These are phyloP conservation scores for Lyophyllum semitale DNA, from an alignment of 768 basidiomycete genomes.

Conservation along the genomic window DNA sequence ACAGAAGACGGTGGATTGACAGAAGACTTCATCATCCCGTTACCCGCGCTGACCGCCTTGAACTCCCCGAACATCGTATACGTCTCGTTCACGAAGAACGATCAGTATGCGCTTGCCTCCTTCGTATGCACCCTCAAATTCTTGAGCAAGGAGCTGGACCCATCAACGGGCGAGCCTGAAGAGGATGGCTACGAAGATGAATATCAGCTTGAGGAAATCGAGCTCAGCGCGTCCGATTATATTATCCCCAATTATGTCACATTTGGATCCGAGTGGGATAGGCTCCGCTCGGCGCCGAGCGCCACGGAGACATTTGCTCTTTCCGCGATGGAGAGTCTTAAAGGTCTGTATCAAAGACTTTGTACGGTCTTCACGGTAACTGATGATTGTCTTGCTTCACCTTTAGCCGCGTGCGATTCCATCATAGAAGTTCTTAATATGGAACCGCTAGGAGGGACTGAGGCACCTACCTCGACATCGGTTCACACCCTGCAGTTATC, in stretches of 20 bases:
- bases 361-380: slow-evolving; percentile 4
- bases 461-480: slow-evolving; percentile 75
- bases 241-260: slow-evolving; percentile 93
- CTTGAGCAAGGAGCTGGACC: slow-evolving; percentile 96
- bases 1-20: slow-evolving; percentile 72
- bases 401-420: slow-evolving; percentile 90
- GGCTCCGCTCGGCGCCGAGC: slow-evolving; percentile 72
- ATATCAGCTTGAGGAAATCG: slow-evolving; percentile 95
- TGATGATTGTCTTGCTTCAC: slow-evolving; percentile 18
- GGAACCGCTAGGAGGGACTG: slow-evolving; percentile 93
- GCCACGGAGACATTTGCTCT: slow-evolving; percentile 94
- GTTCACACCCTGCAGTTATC: slow-evolving; percentile 95
- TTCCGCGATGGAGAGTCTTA: slow-evolving; percentile 89
- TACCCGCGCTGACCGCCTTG: slow-evolving; percentile 66
- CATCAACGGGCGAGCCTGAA: slow-evolving; percentile 92
- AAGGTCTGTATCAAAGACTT: slow-evolving; percentile 58
- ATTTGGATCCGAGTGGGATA: slow-evolving; percentile 95
- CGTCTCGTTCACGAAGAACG: slow-evolving; percentile 89
- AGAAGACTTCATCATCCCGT: slow-evolving; percentile 94
- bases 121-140: slow-evolving; percentile 94
- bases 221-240: slow-evolving; percentile 92
- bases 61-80: slow-evolving; percentile 87
- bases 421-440: slow-evolving; percentile 95
- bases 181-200: slow-evolving; percentile 99
- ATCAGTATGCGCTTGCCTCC: slow-evolving; percentile 76